phyloP scores from a whole-genome alignment of 1,284 basidiomycete genomes.

The Ustilago lituana region DNA sequence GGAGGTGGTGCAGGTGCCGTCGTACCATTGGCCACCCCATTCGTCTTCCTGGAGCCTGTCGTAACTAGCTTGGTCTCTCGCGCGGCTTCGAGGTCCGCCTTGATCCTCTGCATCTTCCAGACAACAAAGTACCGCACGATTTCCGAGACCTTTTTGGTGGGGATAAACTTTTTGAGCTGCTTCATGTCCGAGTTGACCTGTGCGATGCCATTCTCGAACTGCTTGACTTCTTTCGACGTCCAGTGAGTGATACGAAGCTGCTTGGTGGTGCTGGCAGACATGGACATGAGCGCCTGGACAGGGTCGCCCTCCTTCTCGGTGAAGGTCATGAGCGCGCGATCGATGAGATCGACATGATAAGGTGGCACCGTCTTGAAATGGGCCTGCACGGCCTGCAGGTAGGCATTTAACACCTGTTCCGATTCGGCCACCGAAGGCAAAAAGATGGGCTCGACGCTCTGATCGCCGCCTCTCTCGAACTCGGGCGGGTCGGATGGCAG shows the following conservation, averaged over 20 bases:
- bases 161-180: constrained; percentile 78
- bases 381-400: constrained; percentile 72
- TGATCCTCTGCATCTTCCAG: constrained; percentile 77
- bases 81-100: constrained; percentile 33
- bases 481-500: constrained; percentile 63
- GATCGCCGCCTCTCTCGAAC: constrained; percentile 77
- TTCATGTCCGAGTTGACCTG: constrained; percentile 80
- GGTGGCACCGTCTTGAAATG: constrained; percentile 38
- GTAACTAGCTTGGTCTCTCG: constrained; percentile 13
- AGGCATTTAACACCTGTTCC: constrained; percentile 74
- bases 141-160: constrained; percentile 76
- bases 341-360: constrained; percentile 79
- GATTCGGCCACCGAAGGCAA: constrained; percentile 68
- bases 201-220: constrained; percentile 79
- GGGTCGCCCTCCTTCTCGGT: constrained; percentile 77
- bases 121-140: constrained; percentile 83
- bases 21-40: constrained; percentile 12
- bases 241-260: constrained; percentile 70
- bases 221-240: constrained; percentile 76
- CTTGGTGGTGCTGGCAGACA: constrained; percentile 73
- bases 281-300: constrained; percentile 78
- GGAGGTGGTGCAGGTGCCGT: constrained; percentile 20
- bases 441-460: constrained; percentile 75
- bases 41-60: constrained; percentile 18
- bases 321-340: constrained; percentile 86